phyloP scores from a whole-genome alignment of 169 alveolate species.

The Pseudocohnilembus persalinus region DNA sequence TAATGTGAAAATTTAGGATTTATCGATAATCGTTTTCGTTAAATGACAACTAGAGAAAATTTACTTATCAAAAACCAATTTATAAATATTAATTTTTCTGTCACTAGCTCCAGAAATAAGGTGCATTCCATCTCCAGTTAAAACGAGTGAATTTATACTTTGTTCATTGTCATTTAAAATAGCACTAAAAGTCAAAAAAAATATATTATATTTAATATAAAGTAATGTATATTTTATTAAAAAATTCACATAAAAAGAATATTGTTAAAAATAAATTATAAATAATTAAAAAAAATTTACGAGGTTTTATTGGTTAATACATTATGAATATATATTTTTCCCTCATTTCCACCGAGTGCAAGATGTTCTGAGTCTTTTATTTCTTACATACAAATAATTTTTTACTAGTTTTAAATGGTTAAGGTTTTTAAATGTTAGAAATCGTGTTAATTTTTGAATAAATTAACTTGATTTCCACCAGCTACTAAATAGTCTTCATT shows the following conservation, averaged over 20 bases:
- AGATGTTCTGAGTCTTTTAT: background rate
- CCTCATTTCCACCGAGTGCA: background rate
- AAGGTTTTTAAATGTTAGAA: background rate
- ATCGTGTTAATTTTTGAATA: background rate
- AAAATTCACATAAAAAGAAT: background rate
- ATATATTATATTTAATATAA: background rate
- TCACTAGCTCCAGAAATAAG: slow-evolving; percentile 17
- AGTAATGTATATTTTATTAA: slow-evolving; percentile 9
- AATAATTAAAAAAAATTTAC: background rate
- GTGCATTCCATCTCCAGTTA: slow-evolving; percentile 11
- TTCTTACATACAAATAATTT: background rate
- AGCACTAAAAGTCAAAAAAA: slow-evolving; percentile 8
- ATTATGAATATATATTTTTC: slow-evolving; percentile 3
- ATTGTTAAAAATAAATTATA: background rate
- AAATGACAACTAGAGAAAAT: slow-evolving; percentile 1
- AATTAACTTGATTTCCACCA: background rate
- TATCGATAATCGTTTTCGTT: background rate
- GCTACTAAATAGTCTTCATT: background rate
- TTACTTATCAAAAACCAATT: slow-evolving; percentile 2
- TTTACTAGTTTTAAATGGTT: background rate
- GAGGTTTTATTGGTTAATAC: background rate
- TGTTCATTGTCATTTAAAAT: slow-evolving; percentile 9
- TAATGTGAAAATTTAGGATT: slow-evolving; percentile 7
- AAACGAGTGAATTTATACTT: background rate
- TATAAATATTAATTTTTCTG: slow-evolving; percentile 10